Evolutionary conservation across 306 rosid genomes (phyloP), one percentile per base, ranked within the genome.

Genomic region (Gillenia trifoliata): DNA sequence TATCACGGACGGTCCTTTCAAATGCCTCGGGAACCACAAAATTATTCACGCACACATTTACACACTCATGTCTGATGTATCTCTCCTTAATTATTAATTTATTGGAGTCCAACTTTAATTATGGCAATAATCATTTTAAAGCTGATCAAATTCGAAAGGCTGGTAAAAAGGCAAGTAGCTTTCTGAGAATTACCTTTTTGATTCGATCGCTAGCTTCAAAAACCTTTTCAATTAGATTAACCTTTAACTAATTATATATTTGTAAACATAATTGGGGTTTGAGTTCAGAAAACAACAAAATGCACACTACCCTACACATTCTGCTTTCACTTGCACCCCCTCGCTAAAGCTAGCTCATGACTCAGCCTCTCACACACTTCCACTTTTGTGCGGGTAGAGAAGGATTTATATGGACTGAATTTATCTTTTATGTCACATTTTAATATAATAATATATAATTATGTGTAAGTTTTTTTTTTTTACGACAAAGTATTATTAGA

Each of bases 1-100:
- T 76, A 84, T 92, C 97, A 88, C 96, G 96, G 97, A 92, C 92
- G 87, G 92, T 84, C 89, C 93, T 87, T 80, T 85, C 87, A 78
- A 64, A 22, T 79, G 80, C 90, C 55, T 88, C 31, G 93, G 89
- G 82, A 86, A 78, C 52, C 15, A 71, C 71, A 80, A 13, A 38
- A 33, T 57, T 71, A 41, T 65, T 71, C 63, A n/a, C 17, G 73
- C 72, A 65, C 60, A 22, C 28, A 40, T 38, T 65, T 22, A 7
- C 25, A 64, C 59, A n/a, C 10, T 28, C 47, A 19, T 70, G 79
- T 85, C 20, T 47, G 66, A 55, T 82, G 77, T 66, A 74, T 79
- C 56, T 65, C 65, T 13, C 9, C 25, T 41, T 60, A 30, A 62
- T 5, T 62, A 47, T n/a, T 26, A 25, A 72, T 36, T 72, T 72